Evolutionary conservation across 2,329 filamentous ascomycete species (phyloP).

Genomic region (Fusarium incarnatum): DNA sequence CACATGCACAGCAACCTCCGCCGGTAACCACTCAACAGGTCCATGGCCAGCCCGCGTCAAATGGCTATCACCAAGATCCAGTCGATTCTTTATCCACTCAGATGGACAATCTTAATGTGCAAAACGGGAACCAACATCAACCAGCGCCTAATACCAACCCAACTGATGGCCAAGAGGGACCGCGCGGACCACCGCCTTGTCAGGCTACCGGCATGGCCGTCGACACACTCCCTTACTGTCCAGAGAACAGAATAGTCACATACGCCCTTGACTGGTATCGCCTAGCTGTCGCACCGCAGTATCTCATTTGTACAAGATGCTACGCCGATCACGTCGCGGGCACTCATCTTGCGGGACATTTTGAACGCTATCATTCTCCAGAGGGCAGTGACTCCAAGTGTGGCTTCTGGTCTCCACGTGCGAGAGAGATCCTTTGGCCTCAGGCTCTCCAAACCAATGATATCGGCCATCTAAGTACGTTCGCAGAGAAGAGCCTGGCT

Average conservation of each 20-base stretch:
- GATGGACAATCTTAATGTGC: slow-evolving; percentile 33
- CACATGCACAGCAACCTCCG: neutral
- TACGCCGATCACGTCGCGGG: slow-evolving; percentile 53
- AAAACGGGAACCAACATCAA: neutral
- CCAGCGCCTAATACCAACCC: accelerated
- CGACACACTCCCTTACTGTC: slow-evolving; percentile 46
- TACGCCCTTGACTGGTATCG: slow-evolving; percentile 52
- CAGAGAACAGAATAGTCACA: slow-evolving; percentile 43
- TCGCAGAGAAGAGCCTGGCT: slow-evolving; percentile 44
- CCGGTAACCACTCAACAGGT: too few species aligned
- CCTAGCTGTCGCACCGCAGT: slow-evolving; percentile 45
- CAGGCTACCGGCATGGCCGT: slow-evolving; percentile 40
- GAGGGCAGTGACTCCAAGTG: slow-evolving; percentile 49
- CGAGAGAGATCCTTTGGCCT: slow-evolving; percentile 52
- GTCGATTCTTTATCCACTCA: slow-evolving; percentile 24
- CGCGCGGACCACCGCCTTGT: slow-evolving; percentile 25
- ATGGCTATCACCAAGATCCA: slow-evolving; percentile 5
- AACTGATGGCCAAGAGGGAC: neutral
- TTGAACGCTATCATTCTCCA: slow-evolving; percentile 44
- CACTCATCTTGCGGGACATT: slow-evolving; percentile 47
- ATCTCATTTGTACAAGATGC: slow-evolving; percentile 56
- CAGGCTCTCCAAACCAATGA: slow-evolving; percentile 46
- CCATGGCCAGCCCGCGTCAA: neutral
- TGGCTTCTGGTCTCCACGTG: slow-evolving; percentile 48
- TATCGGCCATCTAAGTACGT: slow-evolving; percentile 44